Evolutionary conservation across 108 stramenopile genomes (phyloP).

Genomic region (Skeletonema grethae): DNA sequence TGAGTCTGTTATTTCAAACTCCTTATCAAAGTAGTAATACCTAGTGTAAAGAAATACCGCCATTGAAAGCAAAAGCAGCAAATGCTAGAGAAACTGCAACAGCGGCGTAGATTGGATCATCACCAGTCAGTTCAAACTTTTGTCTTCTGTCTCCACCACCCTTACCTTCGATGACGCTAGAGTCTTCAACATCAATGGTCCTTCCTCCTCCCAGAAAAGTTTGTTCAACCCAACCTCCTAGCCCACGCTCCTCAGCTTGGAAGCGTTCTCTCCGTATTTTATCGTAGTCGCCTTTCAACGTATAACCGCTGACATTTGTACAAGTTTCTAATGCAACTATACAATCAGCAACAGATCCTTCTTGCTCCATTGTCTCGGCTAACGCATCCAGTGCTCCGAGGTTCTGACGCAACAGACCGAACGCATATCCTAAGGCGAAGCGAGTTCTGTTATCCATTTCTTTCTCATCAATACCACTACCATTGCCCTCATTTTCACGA

Average conservation of each 20-base stretch:
- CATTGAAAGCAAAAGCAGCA: slow-evolving; percentile 63
- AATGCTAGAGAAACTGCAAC: slow-evolving; percentile 66
- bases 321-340: slow-evolving; percentile 76
- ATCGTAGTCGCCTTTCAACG: slow-evolving; percentile 67
- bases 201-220: slow-evolving; percentile 54
- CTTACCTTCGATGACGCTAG: slow-evolving; percentile 64
- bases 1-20: no score
- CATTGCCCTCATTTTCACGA: slow-evolving; percentile 9
- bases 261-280: slow-evolving; percentile 54
- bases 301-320: slow-evolving; percentile 59
- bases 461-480: slow-evolving; percentile 58
- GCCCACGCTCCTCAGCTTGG: slow-evolving; percentile 51
- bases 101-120: slow-evolving; percentile 82
- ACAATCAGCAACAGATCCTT: slow-evolving; percentile 72
- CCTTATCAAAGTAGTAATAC: no score
- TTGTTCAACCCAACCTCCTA: slow-evolving; percentile 50
- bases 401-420: slow-evolving; percentile 71
- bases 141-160: slow-evolving; percentile 65
- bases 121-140: slow-evolving; percentile 60
- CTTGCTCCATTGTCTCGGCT: slow-evolving; percentile 75
- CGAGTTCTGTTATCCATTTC: slow-evolving; percentile 81
- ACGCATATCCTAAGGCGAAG: slow-evolving; percentile 79
- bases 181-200: slow-evolving; percentile 70
- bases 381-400: slow-evolving; percentile 82
- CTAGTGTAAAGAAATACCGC: slow-evolving; percentile 52